Base-by-base conservation (phyloP, 2,329 filamentous ascomycete species). In the Pseudogymnoascus sp. region DNA sequence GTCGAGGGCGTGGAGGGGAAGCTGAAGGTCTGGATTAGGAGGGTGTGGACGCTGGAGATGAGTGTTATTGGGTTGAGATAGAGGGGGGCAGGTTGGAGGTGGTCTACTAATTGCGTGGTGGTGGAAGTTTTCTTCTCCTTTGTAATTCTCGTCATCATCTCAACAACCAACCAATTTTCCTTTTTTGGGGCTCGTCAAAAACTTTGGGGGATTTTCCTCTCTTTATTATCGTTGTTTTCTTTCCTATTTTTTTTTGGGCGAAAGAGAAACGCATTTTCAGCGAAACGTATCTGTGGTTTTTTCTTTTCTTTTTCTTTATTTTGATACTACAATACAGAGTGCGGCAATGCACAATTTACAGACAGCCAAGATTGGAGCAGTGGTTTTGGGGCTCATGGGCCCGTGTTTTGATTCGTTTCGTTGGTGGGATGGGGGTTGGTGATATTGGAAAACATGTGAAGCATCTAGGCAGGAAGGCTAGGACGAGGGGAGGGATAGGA, bases 31-130 rank as follows among this genome's bases (percentile, higher is more conserved):
- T 99, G 95, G 95, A 97, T 99, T 74, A 84, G 95, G 72, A 85
- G 95, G 71, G 95, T 99, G 64, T 99, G 95, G 95, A 99, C 95
- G 64, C 82, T 99, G 64, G 95, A 99, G 81, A 99, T 99, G 91
- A 95, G 90, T 74, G 91, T 95, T 62, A 95, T 96, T 75, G 91
- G 91, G 62, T 81, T 96, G 69, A 88, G 90, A 74, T 91, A 75
- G 79, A 66, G 5, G 5, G 5, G n/a, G n/a, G n/a, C 18, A 18
- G 18, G 18, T 18, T 18, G 38, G 38, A 1, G 16, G 40, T 11
- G 40, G 4, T 1, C 9, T 41, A 41, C 16, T 41, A 41, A 41
- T 41, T 41, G 16, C 16, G n/a, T 31, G 28, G 28, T 31, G 28
- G 28, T 31, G 35, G 12, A 4, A 14, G 35, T 37, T 4, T 4